Evolutionary conservation across 2,329 filamentous ascomycete genomes (phyloP).

Genomic region (Aspergillus bombycis): DNA sequence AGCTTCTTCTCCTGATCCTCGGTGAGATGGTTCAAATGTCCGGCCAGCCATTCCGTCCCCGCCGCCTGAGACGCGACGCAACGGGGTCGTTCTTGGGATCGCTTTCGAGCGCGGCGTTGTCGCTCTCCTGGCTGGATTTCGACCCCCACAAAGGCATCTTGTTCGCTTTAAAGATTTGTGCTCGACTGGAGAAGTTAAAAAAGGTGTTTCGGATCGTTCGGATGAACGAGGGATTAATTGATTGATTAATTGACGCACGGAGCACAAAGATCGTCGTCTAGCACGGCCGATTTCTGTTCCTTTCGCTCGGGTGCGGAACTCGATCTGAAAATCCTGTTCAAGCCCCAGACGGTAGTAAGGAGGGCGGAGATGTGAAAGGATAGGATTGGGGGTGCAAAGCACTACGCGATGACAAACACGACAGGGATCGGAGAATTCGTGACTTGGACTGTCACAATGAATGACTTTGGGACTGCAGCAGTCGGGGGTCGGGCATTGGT

Average conservation of each 20-base stretch:
- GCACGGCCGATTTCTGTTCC: constrained; percentile 1
- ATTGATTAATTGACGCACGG: not conserved
- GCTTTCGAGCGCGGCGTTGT: constrained; percentile 30
- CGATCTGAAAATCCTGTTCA: not conserved
- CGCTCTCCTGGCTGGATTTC: constrained; percentile 33
- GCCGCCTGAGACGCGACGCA: constrained; percentile 39
- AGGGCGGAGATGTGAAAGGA: too few relatives aligned
- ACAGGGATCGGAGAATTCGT: not conserved
- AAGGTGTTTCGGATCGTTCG: not conserved
- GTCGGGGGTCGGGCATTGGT: not conserved
- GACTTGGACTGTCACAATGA: not conserved
- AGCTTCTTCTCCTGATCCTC: constrained; percentile 69
- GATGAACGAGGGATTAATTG: not conserved
- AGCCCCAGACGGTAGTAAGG: not conserved
- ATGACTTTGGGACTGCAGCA: not conserved
- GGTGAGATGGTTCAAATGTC: constrained; percentile 79
- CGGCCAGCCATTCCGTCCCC: constrained; percentile 48
- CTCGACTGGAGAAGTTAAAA: not conserved
- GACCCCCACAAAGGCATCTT: constrained; percentile 35
- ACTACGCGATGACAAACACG: not conserved
- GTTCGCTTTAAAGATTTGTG: not conserved
- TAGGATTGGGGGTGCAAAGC: not conserved
- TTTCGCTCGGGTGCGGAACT: constrained; percentile 5
- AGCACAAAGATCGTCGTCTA: constrained; percentile 2
- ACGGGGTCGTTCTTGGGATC: constrained; percentile 39